Evolutionary conservation across 2,329 filamentous ascomycete genomes (phyloP).

Genomic region (Gnomoniopsis smithogilvyi): DNA sequence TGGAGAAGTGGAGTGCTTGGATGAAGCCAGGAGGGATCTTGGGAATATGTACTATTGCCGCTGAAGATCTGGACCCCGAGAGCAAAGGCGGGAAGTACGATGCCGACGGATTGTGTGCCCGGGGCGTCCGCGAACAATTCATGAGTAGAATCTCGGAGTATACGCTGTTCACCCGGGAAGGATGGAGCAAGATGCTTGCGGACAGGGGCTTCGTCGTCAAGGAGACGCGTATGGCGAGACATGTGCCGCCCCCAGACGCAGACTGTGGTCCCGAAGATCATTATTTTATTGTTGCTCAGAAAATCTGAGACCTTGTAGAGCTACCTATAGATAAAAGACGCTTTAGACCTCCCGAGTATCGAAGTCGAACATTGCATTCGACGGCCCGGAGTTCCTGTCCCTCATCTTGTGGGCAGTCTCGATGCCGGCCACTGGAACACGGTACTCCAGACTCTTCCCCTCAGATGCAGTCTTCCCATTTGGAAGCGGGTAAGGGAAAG

Average conservation of each 20-base stretch:
- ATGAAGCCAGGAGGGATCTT: conserved; percentile 21
- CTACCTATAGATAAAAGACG: neutral
- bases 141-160: conserved; percentile 1
- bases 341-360: conserved; percentile 22
- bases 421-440: conserved; percentile 56
- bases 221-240: neutral
- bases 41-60: conserved; percentile 9
- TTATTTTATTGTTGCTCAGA: conserved; percentile 1
- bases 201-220: neutral
- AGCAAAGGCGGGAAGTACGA: neutral
- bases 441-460: conserved; percentile 47
- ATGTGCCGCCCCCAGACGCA: conserved; percentile 1
- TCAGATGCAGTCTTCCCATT: conserved; percentile 31
- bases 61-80: conserved; percentile 5
- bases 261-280: neutral
- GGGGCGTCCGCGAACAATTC: conserved; percentile 1
- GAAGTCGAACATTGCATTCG: conserved; percentile 52
- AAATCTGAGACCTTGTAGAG: neutral
- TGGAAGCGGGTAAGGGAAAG: conserved; percentile 54
- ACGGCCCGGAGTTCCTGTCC: conserved; percentile 48
- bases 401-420: conserved; percentile 48
- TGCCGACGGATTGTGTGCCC: neutral
- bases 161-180: neutral
- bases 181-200: neutral
- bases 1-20: conserved; percentile 13